A percentile compares a stretch with the other conserved stretches of the same genome.
phyloP scores from a whole-genome alignment of 2,329 filamentous ascomycete species.

The Diaporthe longicolla region DNA sequence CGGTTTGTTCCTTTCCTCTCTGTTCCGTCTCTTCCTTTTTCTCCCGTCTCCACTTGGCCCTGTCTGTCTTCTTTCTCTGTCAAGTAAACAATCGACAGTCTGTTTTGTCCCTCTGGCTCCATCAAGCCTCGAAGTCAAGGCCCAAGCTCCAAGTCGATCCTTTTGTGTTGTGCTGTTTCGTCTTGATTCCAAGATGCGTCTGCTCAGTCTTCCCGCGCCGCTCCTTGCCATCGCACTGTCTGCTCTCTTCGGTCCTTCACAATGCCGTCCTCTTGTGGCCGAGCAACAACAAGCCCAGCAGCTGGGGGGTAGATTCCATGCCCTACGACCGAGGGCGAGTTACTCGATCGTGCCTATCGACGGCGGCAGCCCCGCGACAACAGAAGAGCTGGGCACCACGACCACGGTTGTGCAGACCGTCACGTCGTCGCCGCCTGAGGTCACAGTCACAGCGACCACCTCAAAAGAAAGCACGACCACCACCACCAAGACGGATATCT shows the following conservation, averaged over 20 bases:
- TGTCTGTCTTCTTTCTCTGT: slow-evolving; percentile 32
- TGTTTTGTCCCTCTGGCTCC: background rate
- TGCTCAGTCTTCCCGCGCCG: slow-evolving; percentile 29
- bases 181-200: slow-evolving; percentile 32
- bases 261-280: slow-evolving; percentile 30
- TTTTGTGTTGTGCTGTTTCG: background rate
- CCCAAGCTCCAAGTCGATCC: slow-evolving; percentile 25
- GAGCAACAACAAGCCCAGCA: background rate
- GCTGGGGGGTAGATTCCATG: slow-evolving; percentile 28
- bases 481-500: slow-evolving; percentile 35
- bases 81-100: slow-evolving; percentile 26
- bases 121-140: slow-evolving; percentile 15
- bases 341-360: slow-evolving; percentile 43
- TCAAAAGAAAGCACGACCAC: slow-evolving; percentile 21
- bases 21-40: slow-evolving; percentile 8
- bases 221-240: slow-evolving; percentile 37
- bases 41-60: slow-evolving; percentile 12
- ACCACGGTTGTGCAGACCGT: slow-evolving; percentile 26
- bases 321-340: slow-evolving; percentile 33
- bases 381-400: background rate
- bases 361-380: slow-evolving; percentile 34
- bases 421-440: slow-evolving; percentile 24
- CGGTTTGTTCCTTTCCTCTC: slow-evolving; percentile 26
- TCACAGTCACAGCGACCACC: slow-evolving; percentile 28
- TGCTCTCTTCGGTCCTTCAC: slow-evolving; percentile 21